phyloP scores from a whole-genome alignment of 192 early-diverging fungal species.

The Podochytrium sp. region DNA sequence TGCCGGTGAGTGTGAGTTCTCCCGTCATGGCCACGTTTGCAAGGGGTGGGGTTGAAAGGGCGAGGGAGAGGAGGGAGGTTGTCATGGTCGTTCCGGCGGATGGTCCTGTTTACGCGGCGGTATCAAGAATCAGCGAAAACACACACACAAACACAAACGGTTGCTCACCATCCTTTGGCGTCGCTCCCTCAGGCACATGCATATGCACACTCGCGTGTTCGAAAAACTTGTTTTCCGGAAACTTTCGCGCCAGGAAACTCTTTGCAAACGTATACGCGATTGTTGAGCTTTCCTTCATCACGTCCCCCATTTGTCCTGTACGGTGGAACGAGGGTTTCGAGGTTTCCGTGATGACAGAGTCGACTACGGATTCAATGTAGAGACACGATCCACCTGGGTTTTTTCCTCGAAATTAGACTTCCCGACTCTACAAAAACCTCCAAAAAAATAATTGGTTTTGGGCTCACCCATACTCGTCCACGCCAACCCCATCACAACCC shows the following conservation, averaged over 20 bases:
- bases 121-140: not conserved
- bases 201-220: conserved; percentile 87
- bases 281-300: conserved; percentile 97
- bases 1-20: conserved; percentile 96
- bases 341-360: conserved; percentile 67
- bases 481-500: conserved; percentile 97
- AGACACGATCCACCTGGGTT: conserved; percentile 87
- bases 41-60: conserved; percentile 74
- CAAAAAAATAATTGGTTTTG: not conserved
- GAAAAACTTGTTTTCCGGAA: conserved; percentile 91
- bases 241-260: conserved; percentile 71
- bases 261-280: conserved; percentile 98
- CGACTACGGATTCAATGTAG: conserved; percentile 94
- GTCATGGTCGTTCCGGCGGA: conserved; percentile 96
- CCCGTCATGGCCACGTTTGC: conserved; percentile 97
- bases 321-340: conserved; percentile 72
- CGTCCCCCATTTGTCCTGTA: conserved; percentile 97
- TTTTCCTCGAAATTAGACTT: too few species aligned
- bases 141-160: not conserved
- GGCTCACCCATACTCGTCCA: conserved; percentile 92
- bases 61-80: conserved; percentile 90
- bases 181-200: conserved; percentile 97
- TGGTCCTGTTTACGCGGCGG: conserved; percentile 62
- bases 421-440: too few species aligned
- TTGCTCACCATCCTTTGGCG: conserved; percentile 90